These are phyloP conservation scores for Termitomyces sp. DNA, from an alignment of 768 basidiomycete genomes.

Conservation along the genomic window DNA sequence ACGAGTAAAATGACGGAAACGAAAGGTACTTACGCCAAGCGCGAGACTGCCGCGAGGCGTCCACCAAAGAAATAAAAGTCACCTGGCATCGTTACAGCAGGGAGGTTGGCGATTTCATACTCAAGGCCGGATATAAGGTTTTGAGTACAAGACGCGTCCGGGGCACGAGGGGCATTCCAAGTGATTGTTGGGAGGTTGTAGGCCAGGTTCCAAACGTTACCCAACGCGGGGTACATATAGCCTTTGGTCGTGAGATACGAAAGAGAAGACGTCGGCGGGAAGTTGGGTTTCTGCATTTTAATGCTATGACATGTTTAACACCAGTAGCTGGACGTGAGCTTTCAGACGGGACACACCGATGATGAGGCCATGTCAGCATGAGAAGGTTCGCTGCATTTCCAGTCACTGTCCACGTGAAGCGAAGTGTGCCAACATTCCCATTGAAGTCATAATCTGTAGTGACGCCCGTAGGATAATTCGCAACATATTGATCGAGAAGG, in stretches of 20 bases:
- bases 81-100: slow-evolving; percentile 39
- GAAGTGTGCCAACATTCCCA: slow-evolving; percentile 25
- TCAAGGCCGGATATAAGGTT: slow-evolving; percentile 31
- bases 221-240: slow-evolving; percentile 29
- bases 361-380: slow-evolving; percentile 32
- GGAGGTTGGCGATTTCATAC: slow-evolving; percentile 47
- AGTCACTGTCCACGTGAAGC: slow-evolving; percentile 29
- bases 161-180: slow-evolving; percentile 28
- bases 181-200: slow-evolving; percentile 30
- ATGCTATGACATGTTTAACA: slow-evolving; percentile 1
- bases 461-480: slow-evolving; percentile 28
- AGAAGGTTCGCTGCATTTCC: slow-evolving; percentile 26
- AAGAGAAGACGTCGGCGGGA: slow-evolving; percentile 20
- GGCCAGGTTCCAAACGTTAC: slow-evolving; percentile 26
- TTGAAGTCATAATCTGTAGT: slow-evolving; percentile 27
- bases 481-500: slow-evolving; percentile 25
- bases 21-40: slow-evolving; percentile 24
- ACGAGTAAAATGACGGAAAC: background rate
- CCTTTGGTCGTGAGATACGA: slow-evolving; percentile 32
- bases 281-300: slow-evolving; percentile 24
- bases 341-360: slow-evolving; percentile 19
- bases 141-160: slow-evolving; percentile 26
- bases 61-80: slow-evolving; percentile 33
- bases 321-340: background rate
- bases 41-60: slow-evolving; percentile 21